Percentiles rank a stretch among this genome's conserved stretches.
Conservation (phyloP, 1,284 basidiomycete species). For the Ganoderma sinense region DNA sequence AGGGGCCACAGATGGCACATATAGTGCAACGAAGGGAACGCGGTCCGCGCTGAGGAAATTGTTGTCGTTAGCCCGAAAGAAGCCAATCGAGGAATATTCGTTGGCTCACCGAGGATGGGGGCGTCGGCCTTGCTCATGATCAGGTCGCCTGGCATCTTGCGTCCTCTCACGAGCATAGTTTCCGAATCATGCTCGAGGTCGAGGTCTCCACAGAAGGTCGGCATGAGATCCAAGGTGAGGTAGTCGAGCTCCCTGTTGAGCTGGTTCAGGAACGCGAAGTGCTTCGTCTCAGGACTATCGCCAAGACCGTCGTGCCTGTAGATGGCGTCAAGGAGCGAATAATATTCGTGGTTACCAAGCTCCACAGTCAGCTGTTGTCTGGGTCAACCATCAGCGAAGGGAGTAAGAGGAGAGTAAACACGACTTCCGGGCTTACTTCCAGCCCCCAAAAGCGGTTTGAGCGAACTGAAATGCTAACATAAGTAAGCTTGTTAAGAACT, state of each 20-base stretch:
- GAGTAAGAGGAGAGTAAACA: neutral
- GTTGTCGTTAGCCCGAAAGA: neutral
- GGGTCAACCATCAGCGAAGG: neutral
- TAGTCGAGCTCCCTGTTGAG: neutral
- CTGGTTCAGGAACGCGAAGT: neutral
- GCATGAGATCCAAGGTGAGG: slow-evolving; percentile 19
- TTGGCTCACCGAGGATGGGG: neutral
- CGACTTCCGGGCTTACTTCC: neutral
- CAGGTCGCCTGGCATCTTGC: slow-evolving; percentile 18
- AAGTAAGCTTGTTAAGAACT: neutral
- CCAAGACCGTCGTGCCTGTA: neutral
- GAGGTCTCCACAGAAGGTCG: slow-evolving; percentile 13
- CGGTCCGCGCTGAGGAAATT: slow-evolving; percentile 1
- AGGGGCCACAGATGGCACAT: slow-evolving; percentile 17
- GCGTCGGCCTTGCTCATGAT: neutral
- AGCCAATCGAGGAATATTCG: neutral
- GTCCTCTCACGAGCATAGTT: neutral
- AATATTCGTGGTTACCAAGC: neutral
- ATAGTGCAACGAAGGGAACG: slow-evolving; percentile 13
- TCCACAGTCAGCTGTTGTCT: neutral
- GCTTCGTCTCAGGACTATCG: neutral
- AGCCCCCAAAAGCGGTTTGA: neutral
- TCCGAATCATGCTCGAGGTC: slow-evolving; percentile 21
- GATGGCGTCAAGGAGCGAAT: neutral
- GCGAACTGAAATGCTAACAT: neutral